Evolutionary conservation across 2,329 filamentous ascomycete genomes (phyloP).

Genomic region (Hortaea sp.): DNA sequence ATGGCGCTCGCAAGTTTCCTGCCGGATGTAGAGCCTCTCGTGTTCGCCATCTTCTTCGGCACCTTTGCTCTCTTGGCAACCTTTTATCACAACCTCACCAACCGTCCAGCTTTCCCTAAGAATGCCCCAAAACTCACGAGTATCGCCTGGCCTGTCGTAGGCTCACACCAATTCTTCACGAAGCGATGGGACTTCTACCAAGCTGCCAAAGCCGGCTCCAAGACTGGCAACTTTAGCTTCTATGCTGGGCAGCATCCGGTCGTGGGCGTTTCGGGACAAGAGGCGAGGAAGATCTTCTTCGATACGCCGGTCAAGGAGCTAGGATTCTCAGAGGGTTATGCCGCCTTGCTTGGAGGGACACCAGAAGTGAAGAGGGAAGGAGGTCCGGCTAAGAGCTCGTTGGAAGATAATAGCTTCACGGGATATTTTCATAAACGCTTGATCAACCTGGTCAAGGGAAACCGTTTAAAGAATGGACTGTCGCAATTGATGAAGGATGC

Average conservation of each 20-base stretch:
- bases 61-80: no score
- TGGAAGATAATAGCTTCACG: constrained; percentile 8
- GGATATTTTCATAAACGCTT: constrained; percentile 19
- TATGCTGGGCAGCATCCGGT: constrained; percentile 37
- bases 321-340: constrained; percentile 35
- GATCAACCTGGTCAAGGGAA: constrained; percentile 18
- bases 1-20: no score
- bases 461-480: constrained; percentile 23
- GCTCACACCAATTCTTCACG: constrained; percentile 38
- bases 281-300: constrained; percentile 35
- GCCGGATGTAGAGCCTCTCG: no score
- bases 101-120: constrained; percentile 12
- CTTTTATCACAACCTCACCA: constrained; percentile 11
- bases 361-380: constrained; percentile 22
- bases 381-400: constrained; percentile 9
- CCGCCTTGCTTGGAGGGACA: constrained; percentile 15
- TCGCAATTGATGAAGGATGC: constrained; percentile 36
- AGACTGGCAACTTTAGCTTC: constrained; percentile 40
- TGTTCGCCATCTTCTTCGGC: no score
- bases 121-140: constrained; percentile 14
- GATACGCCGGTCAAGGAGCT: constrained; percentile 33
- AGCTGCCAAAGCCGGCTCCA: constrained; percentile 21
- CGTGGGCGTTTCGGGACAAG: constrained; percentile 35
- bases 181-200: constrained; percentile 36
- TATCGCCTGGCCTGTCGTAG: constrained; percentile 32